phyloP scores from a whole-genome alignment of 768 basidiomycete species.

The Suillus sp. region DNA sequence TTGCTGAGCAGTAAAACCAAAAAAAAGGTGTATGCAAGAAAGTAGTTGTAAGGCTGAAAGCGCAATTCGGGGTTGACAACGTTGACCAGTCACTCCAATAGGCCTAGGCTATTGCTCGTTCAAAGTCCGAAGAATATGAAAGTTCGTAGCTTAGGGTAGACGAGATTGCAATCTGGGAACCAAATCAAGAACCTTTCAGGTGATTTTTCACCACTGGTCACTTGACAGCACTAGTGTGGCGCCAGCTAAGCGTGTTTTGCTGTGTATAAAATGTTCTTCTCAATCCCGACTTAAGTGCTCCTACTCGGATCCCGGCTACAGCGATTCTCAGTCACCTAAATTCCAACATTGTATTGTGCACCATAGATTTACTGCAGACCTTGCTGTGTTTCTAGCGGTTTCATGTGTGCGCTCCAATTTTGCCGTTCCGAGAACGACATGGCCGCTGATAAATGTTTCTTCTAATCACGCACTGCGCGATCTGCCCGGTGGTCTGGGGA shows the following conservation, averaged over 20 bases:
- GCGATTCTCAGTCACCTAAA: neutral
- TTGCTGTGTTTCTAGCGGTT: neutral
- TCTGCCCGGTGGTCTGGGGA: neutral
- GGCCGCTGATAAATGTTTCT: neutral
- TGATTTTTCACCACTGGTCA: neutral
- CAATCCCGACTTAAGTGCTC: neutral
- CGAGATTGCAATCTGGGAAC: too few relatives aligned
- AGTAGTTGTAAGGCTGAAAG: neutral
- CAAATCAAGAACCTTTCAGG: neutral
- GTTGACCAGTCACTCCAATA: neutral
- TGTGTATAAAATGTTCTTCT: neutral
- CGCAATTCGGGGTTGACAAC: too few relatives aligned
- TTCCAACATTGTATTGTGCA: neutral
- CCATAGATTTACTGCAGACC: neutral
- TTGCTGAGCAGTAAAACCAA: conserved; percentile 1
- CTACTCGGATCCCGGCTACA: neutral
- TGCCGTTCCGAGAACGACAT: neutral
- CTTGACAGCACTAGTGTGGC: neutral
- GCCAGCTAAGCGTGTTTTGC: neutral
- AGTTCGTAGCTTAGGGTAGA: neutral
- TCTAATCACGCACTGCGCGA: neutral
- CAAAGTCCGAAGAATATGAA: neutral
- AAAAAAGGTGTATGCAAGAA: neutral
- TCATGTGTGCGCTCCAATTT: neutral
- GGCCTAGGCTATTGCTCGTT: neutral